Evolutionary conservation across 1,284 basidiomycete genomes (phyloP).

Genomic region (Porogramme epimiltina): DNA sequence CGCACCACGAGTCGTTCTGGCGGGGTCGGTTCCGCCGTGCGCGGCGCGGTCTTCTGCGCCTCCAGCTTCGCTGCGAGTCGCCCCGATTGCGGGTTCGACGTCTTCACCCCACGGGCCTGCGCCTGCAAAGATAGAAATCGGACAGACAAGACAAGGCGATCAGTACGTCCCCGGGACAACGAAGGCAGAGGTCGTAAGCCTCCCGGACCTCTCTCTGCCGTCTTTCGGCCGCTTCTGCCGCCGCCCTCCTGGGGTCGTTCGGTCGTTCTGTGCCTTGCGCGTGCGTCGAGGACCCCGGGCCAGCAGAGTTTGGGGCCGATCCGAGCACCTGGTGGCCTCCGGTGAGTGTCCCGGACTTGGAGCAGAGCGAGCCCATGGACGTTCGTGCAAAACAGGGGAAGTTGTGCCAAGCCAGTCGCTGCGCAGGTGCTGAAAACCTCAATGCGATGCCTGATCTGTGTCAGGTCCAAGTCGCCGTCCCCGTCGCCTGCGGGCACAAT

Average conservation of each 20-base stretch:
- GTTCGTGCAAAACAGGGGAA: conserved; percentile 6
- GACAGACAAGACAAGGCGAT: not conserved
- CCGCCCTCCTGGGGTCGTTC: conserved; percentile 62
- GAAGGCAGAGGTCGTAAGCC: not conserved
- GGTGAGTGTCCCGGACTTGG: conserved; percentile 53
- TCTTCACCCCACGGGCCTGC: conserved; percentile 57
- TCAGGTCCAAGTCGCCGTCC: too few relatives aligned
- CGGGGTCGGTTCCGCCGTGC: conserved; percentile 48
- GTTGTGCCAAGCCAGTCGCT: conserved; percentile 4
- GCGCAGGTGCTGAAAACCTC: not conserved
- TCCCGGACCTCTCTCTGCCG: conserved; percentile 59
- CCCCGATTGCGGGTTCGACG: conserved; percentile 67
- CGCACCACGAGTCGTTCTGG: conserved; percentile 67
- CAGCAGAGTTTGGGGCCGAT: not conserved
- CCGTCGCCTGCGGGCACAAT: too few relatives aligned
- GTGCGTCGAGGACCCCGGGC: conserved; percentile 4
- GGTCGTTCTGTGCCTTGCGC: conserved; percentile 21
- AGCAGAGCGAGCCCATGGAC: conserved; percentile 69
- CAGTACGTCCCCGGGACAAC: conserved; percentile 6
- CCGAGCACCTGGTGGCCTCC: conserved; percentile 59
- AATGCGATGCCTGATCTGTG: too few relatives aligned
- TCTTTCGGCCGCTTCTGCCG: conserved; percentile 71
- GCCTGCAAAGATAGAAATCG: conserved; percentile 36
- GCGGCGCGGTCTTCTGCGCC: conserved; percentile 49
- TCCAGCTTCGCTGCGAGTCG: conserved; percentile 58